phyloP scores from a whole-genome alignment of 352 stramenopile genomes.

The Globisporangium spiculum region DNA sequence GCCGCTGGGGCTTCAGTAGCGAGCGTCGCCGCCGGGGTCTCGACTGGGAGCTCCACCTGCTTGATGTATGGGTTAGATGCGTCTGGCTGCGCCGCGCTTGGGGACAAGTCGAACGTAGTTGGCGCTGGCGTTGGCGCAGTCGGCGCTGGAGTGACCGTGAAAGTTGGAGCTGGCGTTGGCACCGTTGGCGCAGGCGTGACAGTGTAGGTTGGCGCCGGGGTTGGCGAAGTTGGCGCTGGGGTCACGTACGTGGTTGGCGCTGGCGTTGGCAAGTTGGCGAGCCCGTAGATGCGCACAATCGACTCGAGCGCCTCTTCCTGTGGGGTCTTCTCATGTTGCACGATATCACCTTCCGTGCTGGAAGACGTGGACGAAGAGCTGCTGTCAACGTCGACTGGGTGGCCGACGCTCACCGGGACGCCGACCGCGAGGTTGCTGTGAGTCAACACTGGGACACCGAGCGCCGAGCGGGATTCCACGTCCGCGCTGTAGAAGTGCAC shows the following conservation, averaged over 20 bases:
- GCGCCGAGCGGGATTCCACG: not conserved
- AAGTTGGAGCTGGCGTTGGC: conserved; percentile 14
- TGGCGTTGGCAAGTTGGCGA: conserved; percentile 8
- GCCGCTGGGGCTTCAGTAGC: conserved; percentile 7
- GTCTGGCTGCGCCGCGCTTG: not conserved
- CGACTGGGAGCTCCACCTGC: conserved; percentile 13
- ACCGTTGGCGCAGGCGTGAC: conserved; percentile 10
- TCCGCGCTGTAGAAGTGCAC: conserved; percentile 1
- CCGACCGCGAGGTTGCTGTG: conserved; percentile 3
- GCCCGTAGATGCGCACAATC: conserved; percentile 18
- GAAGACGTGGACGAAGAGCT: conserved; percentile 8
- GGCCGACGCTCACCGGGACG: conserved; percentile 10
- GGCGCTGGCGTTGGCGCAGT: conserved; percentile 3
- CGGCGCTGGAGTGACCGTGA: not conserved
- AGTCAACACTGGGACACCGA: not conserved
- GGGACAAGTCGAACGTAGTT: not conserved
- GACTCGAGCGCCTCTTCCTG: conserved; percentile 7
- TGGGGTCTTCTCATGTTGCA: conserved; percentile 10
- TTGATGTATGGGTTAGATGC: conserved; percentile 16
- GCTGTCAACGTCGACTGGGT: not conserved
- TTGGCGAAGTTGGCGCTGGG: conserved; percentile 12
- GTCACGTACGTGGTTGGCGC: conserved; percentile 18
- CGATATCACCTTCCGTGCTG: not conserved
- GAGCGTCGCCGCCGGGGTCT: conserved; percentile 10
- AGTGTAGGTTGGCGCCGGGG: conserved; percentile 9